Evolutionary conservation across 1,284 basidiomycete genomes (phyloP), one percentile per base, ranked within the genome.

Genomic region (Boletus sp.): DNA sequence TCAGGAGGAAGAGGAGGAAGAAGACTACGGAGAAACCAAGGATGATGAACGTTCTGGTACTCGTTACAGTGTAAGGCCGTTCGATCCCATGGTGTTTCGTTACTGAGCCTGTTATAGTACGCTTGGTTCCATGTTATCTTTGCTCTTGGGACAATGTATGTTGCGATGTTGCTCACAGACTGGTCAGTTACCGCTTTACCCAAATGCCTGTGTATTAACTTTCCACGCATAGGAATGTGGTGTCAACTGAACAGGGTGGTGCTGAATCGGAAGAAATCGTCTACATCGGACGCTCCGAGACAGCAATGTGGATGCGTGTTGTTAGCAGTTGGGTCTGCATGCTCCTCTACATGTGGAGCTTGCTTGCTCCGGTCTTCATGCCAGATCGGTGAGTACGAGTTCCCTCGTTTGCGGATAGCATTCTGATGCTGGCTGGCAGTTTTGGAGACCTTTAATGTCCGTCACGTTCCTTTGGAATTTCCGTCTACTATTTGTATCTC

Each of bases 71-170:
- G 91, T 91, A 66, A 54, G 81, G 67, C 32, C 29, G 5, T 26
- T 44, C 12, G 2, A 30, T 41, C 33, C 41, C 20, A 23, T 32
- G 23, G 27, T 10, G 12, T 38, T 39, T 37, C 44, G 40, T 22
- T 23, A 5, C 57, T 51, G 20, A 51, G 38, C 42, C 26, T 23
- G 41, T 41, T 43, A 5, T 57, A 94, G 91, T 98, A 99, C 67
- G 84, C 92, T 14, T 98, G 94, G 88, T 99, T 99, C 84, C 95
- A 99, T 68, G 72, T 96, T 66, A 97, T 99, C 63, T 99, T 99
- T 67, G 85, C 89, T 41, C 88, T 98, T 56, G 96, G 87, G 16
- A 79, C 92, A 14, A 98, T 98, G 94, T 99, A 99, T 70, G 93
- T 97, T 32, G 94, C 91, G 1, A 96, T 97, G 81, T 76, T 99